phyloP scores from a whole-genome alignment of 1,284 basidiomycete species.

The Wallemia mellicola region DNA sequence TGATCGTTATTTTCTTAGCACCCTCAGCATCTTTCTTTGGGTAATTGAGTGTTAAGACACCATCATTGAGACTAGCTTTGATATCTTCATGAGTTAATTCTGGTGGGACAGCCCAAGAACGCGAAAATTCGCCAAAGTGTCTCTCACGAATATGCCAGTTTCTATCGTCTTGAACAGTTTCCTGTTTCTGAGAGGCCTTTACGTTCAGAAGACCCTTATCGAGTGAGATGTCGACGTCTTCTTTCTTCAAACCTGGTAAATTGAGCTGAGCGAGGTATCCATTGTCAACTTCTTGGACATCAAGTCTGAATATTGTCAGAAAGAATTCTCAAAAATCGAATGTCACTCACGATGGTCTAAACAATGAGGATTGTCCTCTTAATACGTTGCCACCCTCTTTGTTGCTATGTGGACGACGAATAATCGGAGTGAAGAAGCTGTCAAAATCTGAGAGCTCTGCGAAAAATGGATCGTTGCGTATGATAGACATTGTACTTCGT shows the following conservation, averaged over 20 bases:
- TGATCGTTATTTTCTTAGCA: neutral
- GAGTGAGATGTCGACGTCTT: constrained; percentile 17
- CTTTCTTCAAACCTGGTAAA: constrained; percentile 19
- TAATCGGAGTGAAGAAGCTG: neutral
- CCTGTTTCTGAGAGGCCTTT: constrained; percentile 14
- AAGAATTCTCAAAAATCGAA: no score
- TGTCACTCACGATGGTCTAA: no score
- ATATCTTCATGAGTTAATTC: constrained; percentile 12
- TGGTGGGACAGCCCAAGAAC: constrained; percentile 18
- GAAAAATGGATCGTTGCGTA: neutral
- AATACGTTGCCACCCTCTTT: neutral
- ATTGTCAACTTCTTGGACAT: constrained; percentile 15
- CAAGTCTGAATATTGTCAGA: no score
- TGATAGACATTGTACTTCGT: neutral
- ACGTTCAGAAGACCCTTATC: constrained; percentile 17
- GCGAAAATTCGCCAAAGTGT: constrained; percentile 16
- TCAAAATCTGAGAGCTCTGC: neutral
- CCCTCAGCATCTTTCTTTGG: neutral
- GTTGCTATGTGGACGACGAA: neutral
- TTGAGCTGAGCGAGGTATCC: constrained; percentile 16
- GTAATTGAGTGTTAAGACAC: neutral
- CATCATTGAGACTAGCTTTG: neutral
- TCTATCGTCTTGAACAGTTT: constrained; percentile 11
- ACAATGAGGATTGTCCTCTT: neutral
- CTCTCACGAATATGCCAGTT: constrained; percentile 17